Evolutionary conservation across 208 protist species (phyloP).

Genomic region (Trypanosoma platydactyli): DNA sequence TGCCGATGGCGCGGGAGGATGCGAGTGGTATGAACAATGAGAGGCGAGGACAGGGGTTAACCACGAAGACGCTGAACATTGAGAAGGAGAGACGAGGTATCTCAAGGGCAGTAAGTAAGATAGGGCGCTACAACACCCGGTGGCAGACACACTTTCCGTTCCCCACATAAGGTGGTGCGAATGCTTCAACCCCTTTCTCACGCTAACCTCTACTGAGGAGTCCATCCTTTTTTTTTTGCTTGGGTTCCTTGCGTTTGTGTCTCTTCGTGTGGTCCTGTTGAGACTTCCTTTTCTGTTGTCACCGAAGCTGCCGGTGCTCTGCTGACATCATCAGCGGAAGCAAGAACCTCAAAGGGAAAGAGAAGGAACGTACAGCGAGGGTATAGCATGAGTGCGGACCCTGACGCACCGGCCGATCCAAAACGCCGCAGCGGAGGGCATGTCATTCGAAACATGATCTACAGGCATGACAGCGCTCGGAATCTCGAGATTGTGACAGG

Average conservation of each 20-base stretch:
- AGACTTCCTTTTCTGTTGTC: slow-evolving; percentile 2
- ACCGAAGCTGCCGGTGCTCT: not conserved
- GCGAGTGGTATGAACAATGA: slow-evolving; percentile 89
- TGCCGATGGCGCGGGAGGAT: slow-evolving; percentile 74
- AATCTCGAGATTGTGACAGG: slow-evolving; percentile 71
- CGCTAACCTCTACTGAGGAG: not conserved
- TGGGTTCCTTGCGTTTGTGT: not conserved
- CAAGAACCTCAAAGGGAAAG: not conserved
- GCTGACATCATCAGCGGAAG: not conserved
- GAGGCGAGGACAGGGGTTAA: slow-evolving; percentile 64
- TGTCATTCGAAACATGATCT: slow-evolving; percentile 85
- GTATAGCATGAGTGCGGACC: slow-evolving; percentile 65
- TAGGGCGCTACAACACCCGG: slow-evolving; percentile 70
- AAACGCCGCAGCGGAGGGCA: slow-evolving; percentile 64
- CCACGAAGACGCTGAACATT: slow-evolving; percentile 66
- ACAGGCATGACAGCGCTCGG: slow-evolving; percentile 46
- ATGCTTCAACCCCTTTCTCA: slow-evolving; percentile 3
- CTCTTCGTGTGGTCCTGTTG: not conserved
- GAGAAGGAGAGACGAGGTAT: slow-evolving; percentile 70
- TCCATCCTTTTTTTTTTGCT: slow-evolving; percentile 5
- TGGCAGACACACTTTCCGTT: slow-evolving; percentile 87
- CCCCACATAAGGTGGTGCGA: slow-evolving; percentile 38
- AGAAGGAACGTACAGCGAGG: not conserved
- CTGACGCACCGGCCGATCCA: slow-evolving; percentile 56
- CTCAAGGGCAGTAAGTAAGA: slow-evolving; percentile 58